Evolutionary conservation across 148 eudicot genomes (phyloP), one percentile per base, ranked within the genome.

Genomic region (Spergularia marina): DNA sequence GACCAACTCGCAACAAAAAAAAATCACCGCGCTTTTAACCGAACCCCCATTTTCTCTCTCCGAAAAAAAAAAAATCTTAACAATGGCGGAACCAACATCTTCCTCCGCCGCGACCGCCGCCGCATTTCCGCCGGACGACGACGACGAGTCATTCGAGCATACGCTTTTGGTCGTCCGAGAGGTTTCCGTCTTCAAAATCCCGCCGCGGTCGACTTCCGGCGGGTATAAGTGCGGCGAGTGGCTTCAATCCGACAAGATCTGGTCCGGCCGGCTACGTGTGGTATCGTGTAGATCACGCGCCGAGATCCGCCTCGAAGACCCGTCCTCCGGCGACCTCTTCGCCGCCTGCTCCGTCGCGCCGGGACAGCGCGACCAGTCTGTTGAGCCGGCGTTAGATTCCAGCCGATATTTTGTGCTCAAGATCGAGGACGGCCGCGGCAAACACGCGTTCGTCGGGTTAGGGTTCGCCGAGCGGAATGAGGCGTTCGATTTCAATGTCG

Each of bases 181-280:
- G 68, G 99, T 95, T 71, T 68, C 94, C 71, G 87, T 95, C 60
- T 95, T 57, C 96, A 95, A 95, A 80, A 95, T 95, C 83, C 99
- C 99, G 0, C 97, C 99, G 0, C 94, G 99, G 5, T 64, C 91
- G 58, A 89, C 99, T 71, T 76, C 83, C 83, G 99, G 99, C 74
- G 99, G 97, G 12, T 92, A 86, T 87, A 95, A 92, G 68, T 95
- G 99, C 86, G 99, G 99, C 80, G 99, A 92, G 75, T 95, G 99
- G 99, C 89, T 95, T 12, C 96, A 95, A 49, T 85, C 97, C 78
- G 99, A 95, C 72, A 90, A 89, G 92, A 95, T 95, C 86, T 95
- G 99, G 99, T 72, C 97, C 52, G 99, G 99, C 20, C 89, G 99
- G 2, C 87, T 95, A 34, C 96, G 99, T 0, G 96, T 95, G 47